Evolutionary conservation across 257 asterid species (phyloP), one percentile per base, ranked within the genome.

Genomic region (Primulina huaijiensis): DNA sequence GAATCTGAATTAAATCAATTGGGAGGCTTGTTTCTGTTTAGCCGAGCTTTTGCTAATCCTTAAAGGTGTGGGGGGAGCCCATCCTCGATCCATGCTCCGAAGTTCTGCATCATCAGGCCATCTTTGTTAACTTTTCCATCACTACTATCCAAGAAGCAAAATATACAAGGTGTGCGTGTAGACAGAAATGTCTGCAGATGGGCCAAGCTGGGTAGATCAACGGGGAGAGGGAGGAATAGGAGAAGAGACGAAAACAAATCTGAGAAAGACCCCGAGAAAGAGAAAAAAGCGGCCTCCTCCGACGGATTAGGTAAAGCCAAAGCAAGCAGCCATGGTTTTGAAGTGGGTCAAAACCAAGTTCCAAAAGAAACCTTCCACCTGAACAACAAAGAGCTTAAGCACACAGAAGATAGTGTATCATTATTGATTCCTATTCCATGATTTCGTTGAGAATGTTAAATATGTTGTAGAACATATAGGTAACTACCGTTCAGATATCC

Each of bases 161-260:
- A 60, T 37, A 4, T 16, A 23, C 2, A 21, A 58, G 38, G 30
- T 34, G 23, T 37, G 30, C 7, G 19, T 11, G 37, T 30, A n/a
- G 23, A 4, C 60, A 60, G 14, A 11, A 6, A 92, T 90, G 96
- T 87, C 94, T 23, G 65, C 74, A 0, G 95, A 88, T 10, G 96
- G 81, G 34, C 85, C 89, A 7, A 89, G 96, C 80, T 92, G 97
- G 98, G 97, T 96, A 53, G 98, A 92, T 86, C 98, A 90, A 73
- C 90, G 98, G 98, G 97, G 97, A 0, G 84, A 87, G 46, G 96
- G 98, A 67, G 98, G 98, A 0, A 71, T 90, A 68, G 98, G 96
- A 38, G 91, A 86, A 83, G 64, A 35, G 87, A 75, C 5, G 87
- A 84, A 17, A 67, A 71, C 40, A 75, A 76, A 27, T 72, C 74